A percentile compares a stretch with the other conserved stretches of the same genome.
Evolutionary conservation across 441 rosid genomes (phyloP).

Genomic region (Aleurites moluccanus): DNA sequence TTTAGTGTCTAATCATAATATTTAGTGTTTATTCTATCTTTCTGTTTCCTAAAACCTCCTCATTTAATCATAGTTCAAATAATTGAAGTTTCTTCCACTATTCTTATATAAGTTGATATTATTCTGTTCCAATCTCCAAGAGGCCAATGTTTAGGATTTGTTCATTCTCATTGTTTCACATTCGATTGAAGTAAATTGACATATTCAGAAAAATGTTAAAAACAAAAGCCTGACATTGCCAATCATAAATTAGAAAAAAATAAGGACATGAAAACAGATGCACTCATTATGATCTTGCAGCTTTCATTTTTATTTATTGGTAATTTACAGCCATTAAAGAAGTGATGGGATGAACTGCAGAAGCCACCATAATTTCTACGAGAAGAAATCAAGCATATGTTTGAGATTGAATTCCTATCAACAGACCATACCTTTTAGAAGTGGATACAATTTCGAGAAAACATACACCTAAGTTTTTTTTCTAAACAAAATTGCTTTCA

Average conservation of each 20-base stretch:
- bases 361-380: not conserved
- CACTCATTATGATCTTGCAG: not conserved
- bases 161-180: not conserved
- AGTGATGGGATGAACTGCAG: not conserved
- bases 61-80: not conserved
- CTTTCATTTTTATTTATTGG: not conserved
- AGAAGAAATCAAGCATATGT: not conserved
- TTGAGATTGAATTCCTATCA: not conserved
- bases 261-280: not conserved
- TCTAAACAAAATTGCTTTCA: not conserved
- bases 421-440: not conserved
- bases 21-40: too few relatives aligned
- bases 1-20: not conserved
- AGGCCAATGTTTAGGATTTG: not conserved
- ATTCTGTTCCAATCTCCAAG: not conserved
- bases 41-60: too few relatives aligned
- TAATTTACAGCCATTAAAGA: constrained; percentile 2
- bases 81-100: not conserved
- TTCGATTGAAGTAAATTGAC: too few relatives aligned
- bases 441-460: not conserved
- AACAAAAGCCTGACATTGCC: not conserved
- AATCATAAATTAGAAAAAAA: not conserved
- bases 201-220: not conserved
- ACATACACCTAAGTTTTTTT: not conserved
- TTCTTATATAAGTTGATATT: not conserved